Conservation (phyloP, 257 asterid genomes). For the Salvia hispanica region DNA sequence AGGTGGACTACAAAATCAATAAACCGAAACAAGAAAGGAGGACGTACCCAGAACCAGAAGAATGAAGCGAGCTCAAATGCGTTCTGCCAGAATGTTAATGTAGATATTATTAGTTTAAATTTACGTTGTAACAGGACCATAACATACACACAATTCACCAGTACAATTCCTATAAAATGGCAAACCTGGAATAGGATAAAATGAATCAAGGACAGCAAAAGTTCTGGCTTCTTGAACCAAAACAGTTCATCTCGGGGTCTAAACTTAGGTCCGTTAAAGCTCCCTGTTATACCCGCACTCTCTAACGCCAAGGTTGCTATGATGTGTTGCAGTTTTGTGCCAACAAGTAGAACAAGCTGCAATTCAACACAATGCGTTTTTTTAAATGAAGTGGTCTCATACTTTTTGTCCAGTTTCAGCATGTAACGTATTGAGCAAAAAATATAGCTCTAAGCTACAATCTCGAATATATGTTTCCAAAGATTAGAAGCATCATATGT, state of each 20-base stretch:
- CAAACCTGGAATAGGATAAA: constrained; percentile 95
- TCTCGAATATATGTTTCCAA: not conserved
- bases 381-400: not conserved
- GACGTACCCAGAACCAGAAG: constrained; percentile 98
- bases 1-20: not conserved
- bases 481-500: not conserved
- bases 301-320: constrained; percentile 96
- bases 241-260: constrained; percentile 91
- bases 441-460: not conserved
- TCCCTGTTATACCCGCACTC: constrained; percentile 77
- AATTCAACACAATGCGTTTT: constrained; percentile 19
- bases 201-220: constrained; percentile 76
- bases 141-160: not conserved
- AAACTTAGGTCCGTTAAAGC: constrained; percentile 56
- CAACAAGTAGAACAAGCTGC: constrained; percentile 94
- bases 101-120: constrained; percentile 23
- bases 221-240: constrained; percentile 94
- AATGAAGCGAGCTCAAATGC: constrained; percentile 90
- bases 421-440: not conserved
- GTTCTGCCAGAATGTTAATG: constrained; percentile 37
- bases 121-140: constrained; percentile 44
- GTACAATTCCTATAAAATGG: constrained; percentile 7
- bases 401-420: not conserved
- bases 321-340: constrained; percentile 89
- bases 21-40: constrained; percentile 23